Conservation (phyloP, 441 rosid species). For the Metrosideros polymorpha region DNA sequence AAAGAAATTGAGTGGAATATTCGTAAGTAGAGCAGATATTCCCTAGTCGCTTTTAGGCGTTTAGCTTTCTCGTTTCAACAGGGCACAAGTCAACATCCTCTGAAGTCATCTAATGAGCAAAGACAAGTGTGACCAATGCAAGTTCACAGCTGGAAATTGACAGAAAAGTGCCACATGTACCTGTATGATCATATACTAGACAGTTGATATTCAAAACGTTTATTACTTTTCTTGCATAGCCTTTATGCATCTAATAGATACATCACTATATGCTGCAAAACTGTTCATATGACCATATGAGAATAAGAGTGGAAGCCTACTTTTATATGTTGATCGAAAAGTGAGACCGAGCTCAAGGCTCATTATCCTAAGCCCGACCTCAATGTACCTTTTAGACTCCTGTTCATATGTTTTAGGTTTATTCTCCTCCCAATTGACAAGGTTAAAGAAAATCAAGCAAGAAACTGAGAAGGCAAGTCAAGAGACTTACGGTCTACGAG, state of each 20-base stretch:
- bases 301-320: background rate
- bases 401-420: background rate
- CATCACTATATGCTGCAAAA: background rate
- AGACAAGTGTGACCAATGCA: background rate
- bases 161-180: background rate
- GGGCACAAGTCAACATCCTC: background rate
- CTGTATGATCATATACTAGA: background rate
- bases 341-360: background rate
- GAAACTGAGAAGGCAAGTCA: background rate
- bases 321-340: background rate
- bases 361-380: fast-evolving
- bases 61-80: background rate
- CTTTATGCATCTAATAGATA: background rate
- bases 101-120: background rate
- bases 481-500: slow-evolving; percentile 70
- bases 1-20: background rate
- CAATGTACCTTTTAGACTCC: background rate
- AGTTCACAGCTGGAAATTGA: background rate
- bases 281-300: background rate
- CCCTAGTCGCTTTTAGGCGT: background rate
- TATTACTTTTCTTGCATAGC: background rate
- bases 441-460: background rate
- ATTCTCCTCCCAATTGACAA: background rate
- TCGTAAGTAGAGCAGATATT: background rate
- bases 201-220: background rate